phyloP scores from a whole-genome alignment of 139 green algal species.

The Auxenochlorella pyrenoidosa region DNA sequence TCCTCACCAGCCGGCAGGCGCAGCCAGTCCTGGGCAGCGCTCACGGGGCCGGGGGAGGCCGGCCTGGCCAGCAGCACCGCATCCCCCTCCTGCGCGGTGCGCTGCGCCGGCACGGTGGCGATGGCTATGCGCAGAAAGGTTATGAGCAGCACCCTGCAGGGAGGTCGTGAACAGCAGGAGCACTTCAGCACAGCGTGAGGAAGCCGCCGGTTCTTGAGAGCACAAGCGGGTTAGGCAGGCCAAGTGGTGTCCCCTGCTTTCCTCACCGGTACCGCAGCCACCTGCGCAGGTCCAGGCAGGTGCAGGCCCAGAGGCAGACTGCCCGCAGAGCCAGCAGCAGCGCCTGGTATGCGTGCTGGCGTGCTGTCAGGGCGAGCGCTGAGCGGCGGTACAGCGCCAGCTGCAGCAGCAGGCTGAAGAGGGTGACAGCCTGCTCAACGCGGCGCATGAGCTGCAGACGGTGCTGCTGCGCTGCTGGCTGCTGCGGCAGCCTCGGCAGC shows the following conservation, averaged over 20 bases:
- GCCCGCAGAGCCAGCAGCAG: neutral
- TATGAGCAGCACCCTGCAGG: neutral
- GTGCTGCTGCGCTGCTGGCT: neutral
- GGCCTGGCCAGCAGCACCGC: slow-evolving; percentile 3
- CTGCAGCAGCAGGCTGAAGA: slow-evolving; percentile 16
- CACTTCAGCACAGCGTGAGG: too few relatives aligned
- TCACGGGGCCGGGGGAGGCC: neutral
- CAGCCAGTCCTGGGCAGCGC: neutral
- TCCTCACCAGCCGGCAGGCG: neutral
- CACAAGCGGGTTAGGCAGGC: too few relatives aligned
- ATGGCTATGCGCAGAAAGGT: neutral
- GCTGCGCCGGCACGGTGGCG: neutral
- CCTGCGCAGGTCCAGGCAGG: neutral
- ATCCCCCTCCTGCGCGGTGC: neutral
- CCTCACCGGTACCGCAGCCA: too few relatives aligned
- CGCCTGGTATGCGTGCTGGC: neutral
- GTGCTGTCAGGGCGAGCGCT: neutral
- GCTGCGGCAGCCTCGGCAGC: too few relatives aligned
- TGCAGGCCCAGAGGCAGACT: neutral
- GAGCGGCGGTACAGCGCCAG: neutral
- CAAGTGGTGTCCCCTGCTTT: too few relatives aligned
- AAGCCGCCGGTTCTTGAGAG: too few relatives aligned
- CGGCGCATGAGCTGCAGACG: neutral
- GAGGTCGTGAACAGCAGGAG: too few relatives aligned
- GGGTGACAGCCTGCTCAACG: neutral